These are phyloP conservation scores for Komagataella pastoris DNA, from an alignment of 805 yeast species.

Conservation along the genomic window DNA sequence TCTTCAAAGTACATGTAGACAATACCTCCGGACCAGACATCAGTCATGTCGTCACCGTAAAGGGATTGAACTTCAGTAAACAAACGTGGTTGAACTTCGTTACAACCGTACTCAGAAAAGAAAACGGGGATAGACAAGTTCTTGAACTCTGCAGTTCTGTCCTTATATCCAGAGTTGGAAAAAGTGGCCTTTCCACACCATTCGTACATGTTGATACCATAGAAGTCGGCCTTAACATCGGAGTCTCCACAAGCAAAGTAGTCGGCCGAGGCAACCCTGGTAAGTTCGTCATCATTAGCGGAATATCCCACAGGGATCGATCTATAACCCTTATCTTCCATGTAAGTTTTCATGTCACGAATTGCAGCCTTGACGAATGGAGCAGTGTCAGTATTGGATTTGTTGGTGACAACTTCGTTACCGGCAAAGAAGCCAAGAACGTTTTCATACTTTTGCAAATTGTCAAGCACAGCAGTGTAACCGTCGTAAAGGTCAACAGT, in stretches of 20 bases:
- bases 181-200: conserved; percentile 68
- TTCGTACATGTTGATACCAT: conserved; percentile 82
- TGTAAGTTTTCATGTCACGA: conserved; percentile 64
- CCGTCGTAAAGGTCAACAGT: conserved; percentile 45
- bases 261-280: conserved; percentile 57
- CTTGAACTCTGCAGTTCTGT: conserved; percentile 48
- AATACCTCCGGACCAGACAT: conserved; percentile 84
- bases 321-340: conserved; percentile 47
- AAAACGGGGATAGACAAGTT: conserved; percentile 61
- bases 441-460: conserved; percentile 56
- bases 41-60: conserved; percentile 59
- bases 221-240: conserved; percentile 60
- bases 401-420: conserved; percentile 67
- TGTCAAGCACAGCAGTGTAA: conserved; percentile 59
- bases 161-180: conserved; percentile 48
- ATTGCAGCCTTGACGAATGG: conserved; percentile 76
- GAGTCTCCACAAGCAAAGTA: conserved; percentile 66
- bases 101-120: conserved; percentile 81
- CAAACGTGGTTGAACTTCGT: conserved; percentile 51
- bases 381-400: conserved; percentile 57
- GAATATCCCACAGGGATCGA: conserved; percentile 72
- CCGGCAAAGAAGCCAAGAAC: conserved; percentile 78
- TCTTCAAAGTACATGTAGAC: conserved; percentile 80
- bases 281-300: conserved; percentile 59
- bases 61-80: conserved; percentile 62